These are phyloP conservation scores for Aspergillus viridinutans DNA, from an alignment of 2,329 filamentous ascomycete genomes.

Conservation along the genomic window DNA sequence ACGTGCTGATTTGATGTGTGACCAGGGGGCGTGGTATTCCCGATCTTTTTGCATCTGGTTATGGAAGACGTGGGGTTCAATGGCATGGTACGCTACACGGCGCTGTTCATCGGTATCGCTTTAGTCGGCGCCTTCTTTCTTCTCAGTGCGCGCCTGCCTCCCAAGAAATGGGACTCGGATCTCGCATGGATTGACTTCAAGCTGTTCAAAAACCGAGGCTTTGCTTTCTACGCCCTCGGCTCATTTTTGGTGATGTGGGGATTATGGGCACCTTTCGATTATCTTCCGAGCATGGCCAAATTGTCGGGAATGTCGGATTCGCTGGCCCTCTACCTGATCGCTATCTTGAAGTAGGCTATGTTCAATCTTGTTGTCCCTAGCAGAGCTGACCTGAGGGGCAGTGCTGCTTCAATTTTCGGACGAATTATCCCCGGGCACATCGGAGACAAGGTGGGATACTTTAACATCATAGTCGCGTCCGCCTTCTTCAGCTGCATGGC, in stretches of 20 bases:
- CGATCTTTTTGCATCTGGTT: constrained; percentile 17
- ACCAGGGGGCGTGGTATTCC: constrained; percentile 21
- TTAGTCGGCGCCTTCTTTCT: constrained; percentile 15
- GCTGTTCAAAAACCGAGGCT: constrained; percentile 22
- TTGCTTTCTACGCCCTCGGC: constrained; percentile 22
- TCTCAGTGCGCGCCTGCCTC: constrained; percentile 22
- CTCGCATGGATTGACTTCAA: constrained; percentile 23
- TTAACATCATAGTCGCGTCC: constrained; percentile 21
- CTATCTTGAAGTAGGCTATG: neutral
- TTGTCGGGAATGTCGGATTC: constrained; percentile 14
- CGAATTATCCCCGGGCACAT: constrained; percentile 22
- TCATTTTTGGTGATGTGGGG: constrained; percentile 25
- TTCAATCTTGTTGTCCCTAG: neutral
- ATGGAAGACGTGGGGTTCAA: constrained; percentile 16
- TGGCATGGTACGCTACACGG: constrained; percentile 19
- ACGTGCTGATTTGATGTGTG: too few relatives aligned
- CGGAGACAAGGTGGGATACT: constrained; percentile 23
- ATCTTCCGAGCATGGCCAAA: constrained; percentile 16
- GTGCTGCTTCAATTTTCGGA: constrained; percentile 22
- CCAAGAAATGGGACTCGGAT: constrained; percentile 25
- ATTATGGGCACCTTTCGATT: constrained; percentile 23
- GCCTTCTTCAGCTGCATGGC: constrained; percentile 12
- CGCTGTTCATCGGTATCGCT: constrained; percentile 18
- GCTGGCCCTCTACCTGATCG: constrained; percentile 18
- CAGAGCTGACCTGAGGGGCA: neutral